phyloP scores from a whole-genome alignment of 1,284 basidiomycete species.

The Puccinia triticina region DNA sequence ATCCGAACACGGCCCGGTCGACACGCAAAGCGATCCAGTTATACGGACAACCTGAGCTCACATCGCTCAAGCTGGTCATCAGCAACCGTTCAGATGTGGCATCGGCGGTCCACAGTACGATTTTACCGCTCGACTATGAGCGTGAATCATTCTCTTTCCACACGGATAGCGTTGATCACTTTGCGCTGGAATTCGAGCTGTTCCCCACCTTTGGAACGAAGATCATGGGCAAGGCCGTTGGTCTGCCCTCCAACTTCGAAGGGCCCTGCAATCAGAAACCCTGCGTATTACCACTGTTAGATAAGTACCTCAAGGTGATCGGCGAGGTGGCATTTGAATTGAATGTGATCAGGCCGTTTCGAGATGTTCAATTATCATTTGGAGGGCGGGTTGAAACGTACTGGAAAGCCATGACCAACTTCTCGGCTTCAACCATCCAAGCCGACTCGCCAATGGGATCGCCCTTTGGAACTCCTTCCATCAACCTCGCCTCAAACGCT shows the following conservation, averaged over 20 bases:
- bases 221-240: slow-evolving; percentile 89
- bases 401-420: slow-evolving; percentile 74
- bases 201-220: slow-evolving; percentile 99
- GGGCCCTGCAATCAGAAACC: slow-evolving; percentile 63
- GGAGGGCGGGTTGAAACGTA: slow-evolving; percentile 94
- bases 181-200: slow-evolving; percentile 88
- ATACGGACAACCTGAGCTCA: slow-evolving; percentile 63
- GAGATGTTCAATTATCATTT: slow-evolving; percentile 90
- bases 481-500: slow-evolving; percentile 54
- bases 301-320: slow-evolving; percentile 88
- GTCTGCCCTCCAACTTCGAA: slow-evolving; percentile 75
- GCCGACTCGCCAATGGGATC: slow-evolving; percentile 48
- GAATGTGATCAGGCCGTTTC: slow-evolving; percentile 85
- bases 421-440: slow-evolving; percentile 55
- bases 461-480: slow-evolving; percentile 37
- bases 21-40: slow-evolving; percentile 57
- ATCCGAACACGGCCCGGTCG: slow-evolving; percentile 60
- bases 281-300: slow-evolving; percentile 81
- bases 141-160: slow-evolving; percentile 88
- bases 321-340: slow-evolving; percentile 93
- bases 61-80: slow-evolving; percentile 93
- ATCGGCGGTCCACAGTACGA: slow-evolving; percentile 82
- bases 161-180: slow-evolving; percentile 71
- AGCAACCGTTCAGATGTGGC: slow-evolving; percentile 76
- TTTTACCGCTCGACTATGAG: slow-evolving; percentile 79